Conservation (phyloP, 2,329 filamentous ascomycete species). For the Alternaria rosae region DNA sequence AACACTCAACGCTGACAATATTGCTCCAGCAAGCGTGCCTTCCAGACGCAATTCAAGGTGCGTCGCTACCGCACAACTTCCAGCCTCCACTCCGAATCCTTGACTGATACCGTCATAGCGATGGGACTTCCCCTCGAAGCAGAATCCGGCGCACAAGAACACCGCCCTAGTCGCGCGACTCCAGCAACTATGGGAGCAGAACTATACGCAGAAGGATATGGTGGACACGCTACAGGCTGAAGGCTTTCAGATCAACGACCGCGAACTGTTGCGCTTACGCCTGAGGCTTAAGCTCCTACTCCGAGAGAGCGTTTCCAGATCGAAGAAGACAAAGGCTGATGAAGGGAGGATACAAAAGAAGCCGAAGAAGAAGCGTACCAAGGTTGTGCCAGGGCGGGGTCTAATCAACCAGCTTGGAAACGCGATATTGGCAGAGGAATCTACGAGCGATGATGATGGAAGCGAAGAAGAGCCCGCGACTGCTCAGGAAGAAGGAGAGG, state of each 20-base stretch:
- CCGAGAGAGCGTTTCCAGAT: constrained; percentile 59
- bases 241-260: constrained; percentile 75
- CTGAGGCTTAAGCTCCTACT: constrained; percentile 73
- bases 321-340: constrained; percentile 55
- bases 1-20: constrained; percentile 14
- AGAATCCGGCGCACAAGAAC: constrained; percentile 75
- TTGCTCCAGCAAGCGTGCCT: constrained; percentile 72
- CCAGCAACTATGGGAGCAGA: constrained; percentile 79
- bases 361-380: constrained; percentile 21
- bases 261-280: constrained; percentile 74
- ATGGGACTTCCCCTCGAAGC: constrained; percentile 81
- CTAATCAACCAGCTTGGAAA: constrained; percentile 39
- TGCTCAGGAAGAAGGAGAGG: neutral
- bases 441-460: constrained; percentile 26
- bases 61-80: neutral
- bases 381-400: constrained; percentile 21
- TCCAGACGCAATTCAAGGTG: constrained; percentile 74
- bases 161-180: constrained; percentile 71
- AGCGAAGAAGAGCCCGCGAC: constrained; percentile 19
- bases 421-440: constrained; percentile 34
- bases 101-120: constrained; percentile 47
- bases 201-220: constrained; percentile 77
- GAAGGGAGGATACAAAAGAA: constrained; percentile 22
- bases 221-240: constrained; percentile 72
- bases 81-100: neutral